These are phyloP conservation scores for Hirschioporus abietinus DNA, from an alignment of 768 basidiomycete genomes.

Conservation along the genomic window DNA sequence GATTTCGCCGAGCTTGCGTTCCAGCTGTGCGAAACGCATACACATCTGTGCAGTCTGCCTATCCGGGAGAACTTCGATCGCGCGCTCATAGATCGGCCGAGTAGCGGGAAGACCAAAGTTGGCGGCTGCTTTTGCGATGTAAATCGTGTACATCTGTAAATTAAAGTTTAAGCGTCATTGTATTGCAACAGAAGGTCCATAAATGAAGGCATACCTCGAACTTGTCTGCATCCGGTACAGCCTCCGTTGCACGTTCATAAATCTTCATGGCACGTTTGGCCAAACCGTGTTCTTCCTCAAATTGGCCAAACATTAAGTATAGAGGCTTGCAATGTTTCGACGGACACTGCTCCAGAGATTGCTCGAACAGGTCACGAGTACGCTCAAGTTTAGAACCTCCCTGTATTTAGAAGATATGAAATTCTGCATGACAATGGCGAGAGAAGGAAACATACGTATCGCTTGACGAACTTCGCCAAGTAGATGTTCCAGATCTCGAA, in stretches of 20 bases:
- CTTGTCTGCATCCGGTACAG: conserved; percentile 85
- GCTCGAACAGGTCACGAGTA: conserved; percentile 95
- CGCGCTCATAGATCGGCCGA: conserved; percentile 92
- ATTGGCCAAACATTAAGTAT: conserved; percentile 92
- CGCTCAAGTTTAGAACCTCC: conserved; percentile 93
- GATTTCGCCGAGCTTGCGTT: conserved; percentile 98
- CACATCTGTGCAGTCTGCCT: conserved; percentile 97
- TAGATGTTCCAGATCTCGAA: conserved; percentile 99
- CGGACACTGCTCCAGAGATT: conserved; percentile 95
- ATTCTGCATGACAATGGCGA: neutral
- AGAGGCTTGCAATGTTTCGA: conserved; percentile 91
- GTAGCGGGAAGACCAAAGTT: conserved; percentile 97
- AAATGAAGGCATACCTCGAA: conserved; percentile 61
- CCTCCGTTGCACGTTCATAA: conserved; percentile 86
- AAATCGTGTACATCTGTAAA: conserved; percentile 87
- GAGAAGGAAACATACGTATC: conserved; percentile 62
- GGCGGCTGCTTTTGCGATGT: conserved; percentile 93
- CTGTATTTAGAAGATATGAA: conserved; percentile 31
- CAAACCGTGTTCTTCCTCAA: conserved; percentile 93
- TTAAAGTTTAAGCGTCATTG: conserved; percentile 5
- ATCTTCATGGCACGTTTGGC: conserved; percentile 96
- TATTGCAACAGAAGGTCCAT: neutral
- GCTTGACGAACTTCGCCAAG: conserved; percentile 91
- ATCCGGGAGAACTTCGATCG: conserved; percentile 90
- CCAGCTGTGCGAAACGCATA: conserved; percentile 89